Evolutionary conservation across 148 eudicot genomes (phyloP), one percentile per base, ranked within the genome.

Genomic region (Arbutus unedo): DNA sequence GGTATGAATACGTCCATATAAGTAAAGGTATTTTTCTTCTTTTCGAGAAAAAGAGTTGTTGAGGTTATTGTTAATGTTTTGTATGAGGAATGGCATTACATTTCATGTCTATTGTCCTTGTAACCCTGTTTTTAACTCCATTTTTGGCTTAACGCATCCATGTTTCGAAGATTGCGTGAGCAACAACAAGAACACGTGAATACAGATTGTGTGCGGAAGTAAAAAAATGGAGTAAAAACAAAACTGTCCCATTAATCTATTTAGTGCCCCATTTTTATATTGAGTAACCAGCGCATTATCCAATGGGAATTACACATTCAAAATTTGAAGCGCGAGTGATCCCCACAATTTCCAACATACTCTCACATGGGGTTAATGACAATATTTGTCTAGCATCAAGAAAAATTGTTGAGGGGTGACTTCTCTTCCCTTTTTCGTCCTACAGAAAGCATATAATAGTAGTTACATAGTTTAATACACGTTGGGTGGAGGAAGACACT

Each of bases 301-400:
- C 62, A 79, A 48, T 21, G 21, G 67, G 59, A 43, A 19, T 16
- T 14, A 4, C 18, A 67, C 8, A n/a, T 19, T 74, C 59, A 18
- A 70, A 57, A 2, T 49, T 57, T 81, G 38, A 47, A 71, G 79
- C 50, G 78, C n/a, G 54, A 64, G 21, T 57, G 77, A 54, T 55
- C 38, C 57, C 49, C 75, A 18, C 73, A 45, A 25, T 80, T 80
- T 60, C 85, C 81, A 80, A n/a, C 71, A 31, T 44, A 48, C 53
- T 21, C 59, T 73, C 84, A 87, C 90, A 88, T 88, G 87, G 83
- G 84, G 84, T 21, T 80, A 59, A 84, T 83, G 81, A 81, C 43
- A 59, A 73, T 7, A 77, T 15, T 45, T 62, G 72, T 82, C 19
- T 77, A 14, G 41, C 60, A 62, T 51, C 79, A 6, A 70, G 47